Evolutionary conservation across 345 rosid genomes (phyloP).

Genomic region (Schrenkiella parvula): DNA sequence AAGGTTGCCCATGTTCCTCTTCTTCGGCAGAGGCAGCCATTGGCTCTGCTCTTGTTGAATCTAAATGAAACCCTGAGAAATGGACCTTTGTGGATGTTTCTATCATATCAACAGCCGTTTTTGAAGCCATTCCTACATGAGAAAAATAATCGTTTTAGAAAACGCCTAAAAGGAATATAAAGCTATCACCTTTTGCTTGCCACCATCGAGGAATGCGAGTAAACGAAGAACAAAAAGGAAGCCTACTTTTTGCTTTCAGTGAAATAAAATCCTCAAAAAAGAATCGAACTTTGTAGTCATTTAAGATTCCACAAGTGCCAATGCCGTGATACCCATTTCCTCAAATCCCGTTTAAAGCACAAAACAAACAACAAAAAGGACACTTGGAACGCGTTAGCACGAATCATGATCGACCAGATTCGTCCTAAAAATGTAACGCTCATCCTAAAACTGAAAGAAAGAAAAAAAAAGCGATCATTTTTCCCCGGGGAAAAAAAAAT

Average conservation of each 20-base stretch:
- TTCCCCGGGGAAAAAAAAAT: background rate
- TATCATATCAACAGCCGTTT: constrained; percentile 62
- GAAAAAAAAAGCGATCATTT: background rate
- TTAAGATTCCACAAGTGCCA: constrained; percentile 9
- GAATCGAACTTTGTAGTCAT: background rate
- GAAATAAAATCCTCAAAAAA: background rate
- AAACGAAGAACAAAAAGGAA: background rate
- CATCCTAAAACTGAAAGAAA: background rate
- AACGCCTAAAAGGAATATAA: background rate
- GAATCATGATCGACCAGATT: background rate
- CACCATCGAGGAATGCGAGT: background rate
- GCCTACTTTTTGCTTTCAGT: background rate
- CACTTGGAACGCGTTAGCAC: background rate
- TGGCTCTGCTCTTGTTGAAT: constrained; percentile 32
- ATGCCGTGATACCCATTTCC: constrained; percentile 1
- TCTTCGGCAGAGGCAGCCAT: constrained; percentile 37
- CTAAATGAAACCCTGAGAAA: constrained; percentile 81
- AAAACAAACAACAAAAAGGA: background rate
- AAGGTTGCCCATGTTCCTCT: constrained; percentile 59
- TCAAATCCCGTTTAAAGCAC: background rate
- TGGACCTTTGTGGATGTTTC: constrained; percentile 81
- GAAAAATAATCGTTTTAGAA: background rate
- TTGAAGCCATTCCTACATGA: constrained; percentile 12
- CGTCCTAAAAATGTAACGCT: background rate
- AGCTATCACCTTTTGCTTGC: background rate